A percentile compares a stretch with the other conserved stretches of the same genome.
phyloP scores from a whole-genome alignment of 176 grass and related monocot genomes.

The Carex scoparia region DNA sequence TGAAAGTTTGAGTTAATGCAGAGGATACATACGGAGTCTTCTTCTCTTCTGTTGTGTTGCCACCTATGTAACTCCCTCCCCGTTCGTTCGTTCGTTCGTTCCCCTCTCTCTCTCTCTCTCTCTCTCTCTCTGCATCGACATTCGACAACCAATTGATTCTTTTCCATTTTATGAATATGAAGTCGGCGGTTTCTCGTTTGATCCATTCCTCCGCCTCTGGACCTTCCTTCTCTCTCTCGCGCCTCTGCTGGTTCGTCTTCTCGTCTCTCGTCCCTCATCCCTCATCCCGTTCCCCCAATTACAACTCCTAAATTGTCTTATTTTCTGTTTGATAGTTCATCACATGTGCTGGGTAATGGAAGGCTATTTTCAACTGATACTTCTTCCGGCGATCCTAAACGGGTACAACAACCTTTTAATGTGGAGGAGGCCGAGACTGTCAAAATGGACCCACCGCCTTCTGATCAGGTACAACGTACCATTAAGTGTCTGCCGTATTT shows the following conservation, averaged over 20 bases:
- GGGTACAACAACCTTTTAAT: slow-evolving; percentile 58
- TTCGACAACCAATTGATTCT: neutral
- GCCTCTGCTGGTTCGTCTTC: slow-evolving; percentile 32
- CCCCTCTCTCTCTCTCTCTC: too few relatives aligned
- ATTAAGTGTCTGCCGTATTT: neutral
- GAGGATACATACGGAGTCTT: too few relatives aligned
- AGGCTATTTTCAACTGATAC: slow-evolving; percentile 47
- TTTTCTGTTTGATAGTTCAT: slow-evolving; percentile 25
- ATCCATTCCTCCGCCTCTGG: slow-evolving; percentile 35
- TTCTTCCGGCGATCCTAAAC: slow-evolving; percentile 23
- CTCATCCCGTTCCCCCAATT: too few relatives aligned
- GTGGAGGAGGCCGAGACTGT: slow-evolving; percentile 74
- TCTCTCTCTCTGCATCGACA: too few relatives aligned
- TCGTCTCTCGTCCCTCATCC: too few relatives aligned
- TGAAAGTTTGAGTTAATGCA: too few relatives aligned
- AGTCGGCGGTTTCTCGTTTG: slow-evolving; percentile 47
- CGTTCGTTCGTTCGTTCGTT: too few relatives aligned
- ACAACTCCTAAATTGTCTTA: neutral
- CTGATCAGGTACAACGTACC: slow-evolving; percentile 49
- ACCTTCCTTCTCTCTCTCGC: slow-evolving; percentile 28
- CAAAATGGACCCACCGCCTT: slow-evolving; percentile 40
- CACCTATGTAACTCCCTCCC: neutral
- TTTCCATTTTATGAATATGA: slow-evolving; percentile 29
- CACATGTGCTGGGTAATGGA: slow-evolving; percentile 35
- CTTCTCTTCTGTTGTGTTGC: too few relatives aligned